These are phyloP conservation scores for Parsonsia alboflavescens DNA, from an alignment of 257 asterid genomes.

Conservation along the genomic window DNA sequence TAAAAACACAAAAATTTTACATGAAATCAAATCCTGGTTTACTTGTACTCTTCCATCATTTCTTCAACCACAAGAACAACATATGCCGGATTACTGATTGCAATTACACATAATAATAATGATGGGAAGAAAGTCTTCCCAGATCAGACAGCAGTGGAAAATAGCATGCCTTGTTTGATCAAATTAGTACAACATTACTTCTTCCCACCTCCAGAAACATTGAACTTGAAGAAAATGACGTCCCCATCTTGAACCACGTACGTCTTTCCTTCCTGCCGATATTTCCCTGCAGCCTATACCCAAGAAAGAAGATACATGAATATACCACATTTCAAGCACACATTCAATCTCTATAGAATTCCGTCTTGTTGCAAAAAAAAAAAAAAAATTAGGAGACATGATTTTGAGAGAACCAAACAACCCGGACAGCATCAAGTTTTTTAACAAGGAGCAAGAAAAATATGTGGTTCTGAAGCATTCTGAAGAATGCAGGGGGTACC, in stretches of 20 bases:
- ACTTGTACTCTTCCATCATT: not conserved
- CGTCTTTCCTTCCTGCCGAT: slow-evolving; percentile 93
- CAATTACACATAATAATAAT: not conserved
- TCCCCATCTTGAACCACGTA: slow-evolving; percentile 95
- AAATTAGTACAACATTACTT: slow-evolving; percentile 38
- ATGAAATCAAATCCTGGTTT: not conserved
- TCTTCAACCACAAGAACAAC: not conserved
- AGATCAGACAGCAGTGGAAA: not conserved
- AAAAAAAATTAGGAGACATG: not conserved
- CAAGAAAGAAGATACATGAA: not conserved
- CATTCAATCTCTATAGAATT: not conserved
- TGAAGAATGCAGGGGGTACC: not conserved
- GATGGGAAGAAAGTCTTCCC: not conserved
- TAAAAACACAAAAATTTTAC: not conserved
- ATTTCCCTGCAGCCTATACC: slow-evolving; percentile 85
- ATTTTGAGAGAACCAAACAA: not conserved
- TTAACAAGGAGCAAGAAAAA: not conserved
- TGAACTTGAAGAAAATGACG: slow-evolving; percentile 91
- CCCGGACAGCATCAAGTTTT: not conserved
- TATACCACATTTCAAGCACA: not conserved
- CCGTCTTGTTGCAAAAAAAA: not conserved
- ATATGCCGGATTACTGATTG: not conserved
- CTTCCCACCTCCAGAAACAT: slow-evolving; percentile 96
- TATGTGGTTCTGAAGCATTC: not conserved
- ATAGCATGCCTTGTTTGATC: not conserved